Percentiles rank a stretch among this genome's conserved stretches.
These are phyloP conservation scores for Amesomyces nigricolor DNA, from an alignment of 2,329 filamentous ascomycete species.

Conservation along the genomic window DNA sequence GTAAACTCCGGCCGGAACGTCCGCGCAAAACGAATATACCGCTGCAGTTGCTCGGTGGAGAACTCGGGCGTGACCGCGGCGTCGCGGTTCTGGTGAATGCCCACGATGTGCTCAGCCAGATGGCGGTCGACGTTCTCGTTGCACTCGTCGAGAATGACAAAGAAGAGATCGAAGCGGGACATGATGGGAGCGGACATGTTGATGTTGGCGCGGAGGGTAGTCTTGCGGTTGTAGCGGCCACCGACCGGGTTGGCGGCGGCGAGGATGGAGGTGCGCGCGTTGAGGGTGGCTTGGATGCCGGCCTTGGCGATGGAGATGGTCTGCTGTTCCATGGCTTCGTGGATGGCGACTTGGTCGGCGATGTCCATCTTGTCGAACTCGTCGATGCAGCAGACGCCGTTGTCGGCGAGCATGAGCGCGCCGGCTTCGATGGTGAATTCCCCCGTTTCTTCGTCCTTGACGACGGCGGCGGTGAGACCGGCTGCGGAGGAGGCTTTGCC, in stretches of 20 bases:
- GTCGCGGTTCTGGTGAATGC: slow-evolving; percentile 90
- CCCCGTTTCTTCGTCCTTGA: slow-evolving; percentile 77
- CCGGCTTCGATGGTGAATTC: slow-evolving; percentile 81
- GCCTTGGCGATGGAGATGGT: slow-evolving; percentile 80
- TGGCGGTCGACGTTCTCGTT: slow-evolving; percentile 85
- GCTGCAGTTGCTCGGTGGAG: slow-evolving; percentile 90
- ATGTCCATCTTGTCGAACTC: slow-evolving; percentile 91
- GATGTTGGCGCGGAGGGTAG: slow-evolving; percentile 97
- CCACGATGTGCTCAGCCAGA: slow-evolving; percentile 89
- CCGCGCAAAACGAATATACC: slow-evolving; percentile 92
- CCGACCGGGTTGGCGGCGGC: slow-evolving; percentile 96
- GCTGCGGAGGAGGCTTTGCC: slow-evolving; percentile 76
- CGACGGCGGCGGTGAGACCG: slow-evolving; percentile 75
- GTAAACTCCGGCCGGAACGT: slow-evolving; percentile 94
- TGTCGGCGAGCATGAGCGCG: slow-evolving; percentile 73
- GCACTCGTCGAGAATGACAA: slow-evolving; percentile 92
- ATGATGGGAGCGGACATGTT: slow-evolving; percentile 96
- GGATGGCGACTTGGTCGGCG: slow-evolving; percentile 73
- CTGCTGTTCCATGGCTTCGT: slow-evolving; percentile 86
- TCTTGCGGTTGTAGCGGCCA: slow-evolving; percentile 93
- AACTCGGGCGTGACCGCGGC: slow-evolving; percentile 89
- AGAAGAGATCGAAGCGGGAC: slow-evolving; percentile 94
- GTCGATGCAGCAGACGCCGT: slow-evolving; percentile 81
- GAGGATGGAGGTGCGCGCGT: slow-evolving; percentile 91
- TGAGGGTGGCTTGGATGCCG: slow-evolving; percentile 70